Conservation (phyloP, 73 alveolate genomes). For the Effrenium voratum region DNA sequence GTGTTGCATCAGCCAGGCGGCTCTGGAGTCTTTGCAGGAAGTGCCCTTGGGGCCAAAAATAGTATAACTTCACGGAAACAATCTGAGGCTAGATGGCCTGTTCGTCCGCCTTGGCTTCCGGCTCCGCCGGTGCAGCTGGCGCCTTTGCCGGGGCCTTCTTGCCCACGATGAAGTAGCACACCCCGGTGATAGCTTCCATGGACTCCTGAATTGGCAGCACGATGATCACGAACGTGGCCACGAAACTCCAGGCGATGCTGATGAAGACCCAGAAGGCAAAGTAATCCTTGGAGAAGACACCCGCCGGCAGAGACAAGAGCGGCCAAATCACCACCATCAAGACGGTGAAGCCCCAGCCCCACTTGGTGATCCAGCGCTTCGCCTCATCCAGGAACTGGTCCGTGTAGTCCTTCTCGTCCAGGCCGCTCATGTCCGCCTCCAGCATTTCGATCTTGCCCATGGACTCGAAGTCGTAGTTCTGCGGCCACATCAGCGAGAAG, state of each 20-base stretch:
- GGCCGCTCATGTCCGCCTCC: constrained; percentile 62
- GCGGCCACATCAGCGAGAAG: constrained; percentile 53
- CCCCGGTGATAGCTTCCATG: not conserved
- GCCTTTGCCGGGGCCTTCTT: constrained; percentile 5
- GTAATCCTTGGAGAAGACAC: constrained; percentile 79
- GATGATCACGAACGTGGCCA: constrained; percentile 71
- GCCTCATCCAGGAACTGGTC: constrained; percentile 63
- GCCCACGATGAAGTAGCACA: constrained; percentile 31
- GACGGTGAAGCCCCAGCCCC: constrained; percentile 76
- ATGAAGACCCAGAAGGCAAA: constrained; percentile 79
- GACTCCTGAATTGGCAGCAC: constrained; percentile 67
- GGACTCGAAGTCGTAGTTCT: constrained; percentile 53
- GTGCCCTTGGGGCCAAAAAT: no score
- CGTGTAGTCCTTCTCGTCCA: constrained; percentile 37
- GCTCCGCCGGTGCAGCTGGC: no score
- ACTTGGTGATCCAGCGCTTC: constrained; percentile 71
- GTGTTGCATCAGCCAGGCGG: no score
- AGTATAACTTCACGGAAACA: no score
- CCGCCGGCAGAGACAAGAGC: constrained; percentile 44
- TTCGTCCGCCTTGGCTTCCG: no score
- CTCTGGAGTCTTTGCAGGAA: no score
- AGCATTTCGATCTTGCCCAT: constrained; percentile 65
- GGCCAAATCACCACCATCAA: constrained; percentile 56
- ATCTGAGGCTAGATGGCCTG: no score
- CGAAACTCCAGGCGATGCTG: constrained; percentile 84